Evolutionary conservation across 1,284 basidiomycete genomes (phyloP).

Genomic region (Boletus mariae): DNA sequence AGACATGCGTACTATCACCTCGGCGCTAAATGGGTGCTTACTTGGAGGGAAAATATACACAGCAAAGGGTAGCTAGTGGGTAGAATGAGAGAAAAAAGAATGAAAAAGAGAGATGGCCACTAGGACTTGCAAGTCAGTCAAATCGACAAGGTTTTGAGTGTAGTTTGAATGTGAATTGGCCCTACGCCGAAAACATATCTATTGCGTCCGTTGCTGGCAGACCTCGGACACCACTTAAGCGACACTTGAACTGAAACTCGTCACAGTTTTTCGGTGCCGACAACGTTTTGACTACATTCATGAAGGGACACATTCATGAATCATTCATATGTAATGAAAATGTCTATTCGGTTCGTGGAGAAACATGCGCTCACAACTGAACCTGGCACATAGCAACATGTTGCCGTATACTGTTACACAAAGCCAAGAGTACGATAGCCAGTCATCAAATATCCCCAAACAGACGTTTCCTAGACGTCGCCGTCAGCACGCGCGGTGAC

Average conservation of each 20-base stretch:
- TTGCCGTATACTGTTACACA: conserved; percentile 7
- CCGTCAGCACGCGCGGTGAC: background rate
- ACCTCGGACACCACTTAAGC: conserved; percentile 29
- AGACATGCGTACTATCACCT: conserved; percentile 20
- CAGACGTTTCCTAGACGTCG: conserved; percentile 50
- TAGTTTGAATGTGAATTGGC: conserved; percentile 17
- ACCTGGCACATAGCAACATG: too few species aligned
- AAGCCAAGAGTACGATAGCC: background rate
- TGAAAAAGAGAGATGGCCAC: too few species aligned
- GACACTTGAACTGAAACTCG: background rate
- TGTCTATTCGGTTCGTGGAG: background rate
- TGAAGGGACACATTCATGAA: background rate
- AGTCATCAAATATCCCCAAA: conserved; percentile 52
- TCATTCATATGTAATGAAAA: background rate
- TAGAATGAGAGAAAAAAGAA: too few species aligned
- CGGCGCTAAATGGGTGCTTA: conserved; percentile 8
- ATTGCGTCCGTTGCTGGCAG: conserved; percentile 20
- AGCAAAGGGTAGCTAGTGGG: conserved; percentile 15
- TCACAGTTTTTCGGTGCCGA: background rate
- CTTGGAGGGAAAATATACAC: conserved; percentile 20
- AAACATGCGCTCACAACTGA: too few species aligned
- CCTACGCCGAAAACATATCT: conserved; percentile 7
- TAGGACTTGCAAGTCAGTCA: conserved; percentile 7
- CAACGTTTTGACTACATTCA: background rate
- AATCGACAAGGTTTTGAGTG: conserved; percentile 1